A percentile compares a stretch with the other conserved stretches of the same genome.
These are phyloP conservation scores for Ustilago bromivora DNA, from an alignment of 1,284 basidiomycete species.

Conservation along the genomic window DNA sequence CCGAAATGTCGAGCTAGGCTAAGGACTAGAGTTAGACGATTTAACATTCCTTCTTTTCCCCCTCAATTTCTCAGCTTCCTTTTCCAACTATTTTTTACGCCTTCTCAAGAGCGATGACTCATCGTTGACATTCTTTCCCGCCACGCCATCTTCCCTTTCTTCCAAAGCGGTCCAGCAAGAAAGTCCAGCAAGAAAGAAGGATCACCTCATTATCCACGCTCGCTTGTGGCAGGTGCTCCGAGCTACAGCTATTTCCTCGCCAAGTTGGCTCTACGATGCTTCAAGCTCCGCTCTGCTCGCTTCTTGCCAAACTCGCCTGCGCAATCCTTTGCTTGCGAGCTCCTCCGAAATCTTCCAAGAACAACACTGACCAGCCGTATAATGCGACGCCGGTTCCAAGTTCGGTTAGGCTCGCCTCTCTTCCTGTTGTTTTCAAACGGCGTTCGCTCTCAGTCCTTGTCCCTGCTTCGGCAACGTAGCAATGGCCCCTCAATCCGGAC, in stretches of 20 bases:
- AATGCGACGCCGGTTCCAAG: neutral
- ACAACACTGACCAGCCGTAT: neutral
- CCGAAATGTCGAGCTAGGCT: too few species aligned
- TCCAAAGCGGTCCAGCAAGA: constrained; percentile 2
- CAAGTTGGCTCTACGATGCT: neutral
- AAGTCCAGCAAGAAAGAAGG: neutral
- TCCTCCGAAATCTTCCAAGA: neutral
- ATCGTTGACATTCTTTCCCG: neutral
- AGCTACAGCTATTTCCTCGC: too few species aligned
- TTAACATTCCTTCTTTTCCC: too few species aligned
- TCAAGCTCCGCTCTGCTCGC: constrained; percentile 18
- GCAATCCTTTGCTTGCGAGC: neutral
- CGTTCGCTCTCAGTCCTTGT: neutral
- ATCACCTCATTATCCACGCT: neutral
- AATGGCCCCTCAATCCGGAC: neutral
- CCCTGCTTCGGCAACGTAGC: neutral
- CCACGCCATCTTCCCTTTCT: neutral
- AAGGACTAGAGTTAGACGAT: too few species aligned
- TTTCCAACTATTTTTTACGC: too few species aligned
- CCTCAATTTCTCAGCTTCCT: too few species aligned
- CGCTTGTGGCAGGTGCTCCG: neutral
- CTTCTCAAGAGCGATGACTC: too few species aligned
- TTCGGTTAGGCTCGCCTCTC: neutral
- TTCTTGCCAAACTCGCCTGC: neutral
- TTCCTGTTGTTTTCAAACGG: neutral